phyloP scores from a whole-genome alignment of 164 flowering plant species.

The Macadamia integrifolia region DNA sequence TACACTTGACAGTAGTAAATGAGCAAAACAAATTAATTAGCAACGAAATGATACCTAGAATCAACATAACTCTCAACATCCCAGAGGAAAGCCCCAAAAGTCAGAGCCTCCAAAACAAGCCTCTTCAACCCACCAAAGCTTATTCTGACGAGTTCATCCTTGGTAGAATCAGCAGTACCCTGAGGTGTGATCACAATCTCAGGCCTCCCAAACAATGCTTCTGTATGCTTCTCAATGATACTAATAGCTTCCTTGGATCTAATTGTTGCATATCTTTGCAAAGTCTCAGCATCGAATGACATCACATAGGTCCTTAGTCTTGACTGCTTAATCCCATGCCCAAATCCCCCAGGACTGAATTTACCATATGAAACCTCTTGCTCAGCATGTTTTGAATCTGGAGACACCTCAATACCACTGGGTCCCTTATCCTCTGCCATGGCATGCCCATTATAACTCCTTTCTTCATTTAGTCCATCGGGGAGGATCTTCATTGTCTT shows the following conservation, averaged over 20 bases:
- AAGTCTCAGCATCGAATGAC: conserved; percentile 70
- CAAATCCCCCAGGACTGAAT: conserved; percentile 38
- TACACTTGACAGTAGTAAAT: background rate
- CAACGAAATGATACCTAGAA: conserved; percentile 43
- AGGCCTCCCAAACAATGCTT: conserved; percentile 53
- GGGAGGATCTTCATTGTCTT: conserved; percentile 79
- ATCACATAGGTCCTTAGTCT: conserved; percentile 54
- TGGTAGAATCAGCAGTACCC: conserved; percentile 72
- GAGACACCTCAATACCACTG: conserved; percentile 8
- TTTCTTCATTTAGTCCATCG: conserved; percentile 31
- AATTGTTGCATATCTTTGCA: conserved; percentile 61
- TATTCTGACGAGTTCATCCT: conserved; percentile 63
- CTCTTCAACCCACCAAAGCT: conserved; percentile 51
- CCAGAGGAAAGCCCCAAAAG: conserved; percentile 53
- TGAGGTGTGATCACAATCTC: conserved; percentile 65
- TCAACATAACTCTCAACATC: conserved; percentile 51
- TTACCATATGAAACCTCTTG: conserved; percentile 45
- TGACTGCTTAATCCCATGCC: conserved; percentile 37
- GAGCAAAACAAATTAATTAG: conserved; percentile 14
- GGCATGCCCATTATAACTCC: conserved; percentile 26
- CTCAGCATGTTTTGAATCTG: conserved; percentile 7
- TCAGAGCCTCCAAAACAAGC: conserved; percentile 50
- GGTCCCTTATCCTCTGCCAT: conserved; percentile 28
- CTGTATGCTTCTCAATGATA: conserved; percentile 78
- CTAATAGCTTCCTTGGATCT: conserved; percentile 68